These are phyloP conservation scores for Chlorokybus atmophyticus DNA, from an alignment of 139 green algal genomes.

Conservation along the genomic window DNA sequence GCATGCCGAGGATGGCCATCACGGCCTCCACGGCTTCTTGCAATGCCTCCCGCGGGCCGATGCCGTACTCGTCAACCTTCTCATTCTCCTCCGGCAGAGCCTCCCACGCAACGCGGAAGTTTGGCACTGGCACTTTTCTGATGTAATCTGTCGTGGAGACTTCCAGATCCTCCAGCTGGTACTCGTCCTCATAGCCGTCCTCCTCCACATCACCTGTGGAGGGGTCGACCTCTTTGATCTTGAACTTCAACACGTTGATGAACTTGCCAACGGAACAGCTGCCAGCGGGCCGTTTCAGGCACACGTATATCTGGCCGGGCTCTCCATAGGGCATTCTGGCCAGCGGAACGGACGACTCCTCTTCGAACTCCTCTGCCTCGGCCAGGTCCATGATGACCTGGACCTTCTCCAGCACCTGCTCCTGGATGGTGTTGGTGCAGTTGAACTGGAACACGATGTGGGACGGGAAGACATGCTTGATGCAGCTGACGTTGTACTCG, in stretches of 20 bases:
- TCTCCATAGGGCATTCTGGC: constrained; percentile 59
- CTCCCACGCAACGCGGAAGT: constrained; percentile 82
- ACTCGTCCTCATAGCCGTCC: constrained; percentile 89
- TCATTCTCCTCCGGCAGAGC: constrained; percentile 56
- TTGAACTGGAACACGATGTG: constrained; percentile 91
- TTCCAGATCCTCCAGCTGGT: constrained; percentile 88
- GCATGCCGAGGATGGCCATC: constrained; percentile 73
- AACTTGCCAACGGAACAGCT: constrained; percentile 48
- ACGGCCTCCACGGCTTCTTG: constrained; percentile 86
- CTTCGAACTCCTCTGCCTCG: constrained; percentile 67
- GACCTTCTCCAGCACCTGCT: constrained; percentile 81
- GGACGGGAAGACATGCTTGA: constrained; percentile 81
- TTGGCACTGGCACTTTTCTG: constrained; percentile 44
- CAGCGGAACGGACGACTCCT: constrained; percentile 67
- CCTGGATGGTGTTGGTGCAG: constrained; percentile 91
- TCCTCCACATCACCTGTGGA: constrained; percentile 49
- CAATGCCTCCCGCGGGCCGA: constrained; percentile 65
- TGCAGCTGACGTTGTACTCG: constrained; percentile 49
- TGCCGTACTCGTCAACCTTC: constrained; percentile 76
- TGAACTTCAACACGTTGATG: constrained; percentile 73
- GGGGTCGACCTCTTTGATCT: constrained; percentile 94
- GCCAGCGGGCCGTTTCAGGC: constrained; percentile 46
- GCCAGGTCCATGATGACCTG: constrained; percentile 74
- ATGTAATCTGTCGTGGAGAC: constrained; percentile 72
- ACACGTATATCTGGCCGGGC: constrained; percentile 61